Base-by-base conservation (phyloP, 306 rosid genomes). In the Medicago arabica region DNA sequence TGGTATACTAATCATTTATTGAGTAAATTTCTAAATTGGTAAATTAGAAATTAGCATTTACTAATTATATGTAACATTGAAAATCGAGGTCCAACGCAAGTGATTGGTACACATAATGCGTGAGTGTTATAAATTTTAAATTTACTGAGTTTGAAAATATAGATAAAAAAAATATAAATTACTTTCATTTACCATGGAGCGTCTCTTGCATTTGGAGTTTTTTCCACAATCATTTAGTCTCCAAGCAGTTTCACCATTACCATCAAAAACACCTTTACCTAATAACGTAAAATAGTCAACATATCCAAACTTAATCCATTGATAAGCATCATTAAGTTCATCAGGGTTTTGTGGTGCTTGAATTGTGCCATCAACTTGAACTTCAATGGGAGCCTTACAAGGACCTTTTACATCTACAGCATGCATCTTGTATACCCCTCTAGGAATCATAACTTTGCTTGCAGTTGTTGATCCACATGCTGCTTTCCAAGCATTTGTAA, bases 231-330 rank as follows among this genome's bases (percentile, higher is more conserved):
- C 69, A 44, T 83, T 69, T 62, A 23, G 23, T 18, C 57, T 75
- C 89, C 90, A 89, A 49, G 86, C 34, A 4, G 12, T 4, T 57
- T 28, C 47, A 50, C 89, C 93, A 39, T 68, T 70, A 8, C 90
- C 93, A 69, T 89, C 85, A 41, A 89, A 83, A 61, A 60, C 43
- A 62, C 93, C 93, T 13, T 40, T 51, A 9, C 91, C 93, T 0
- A 74, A 70, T 6, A 89, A 1, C 5, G 84, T 85, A 59, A 89
- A 71, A 31, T 0, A 8, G 43, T 76, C 58, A 59, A 87, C 6
- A 69, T 63, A 28, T 13, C 14, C 8, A 34, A 89, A 38, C 11
- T 13, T 68, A 16, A 89, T 8, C 94, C 91, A 89, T 65, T 66
- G 62, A 1, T 50, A 47, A 46, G 60, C 83, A 0, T 57, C 80